A percentile compares a stretch with the other conserved stretches of the same genome.
Evolutionary conservation across 768 basidiomycete species (phyloP).

Genomic region (Xerocomellus chrysenteron): DNA sequence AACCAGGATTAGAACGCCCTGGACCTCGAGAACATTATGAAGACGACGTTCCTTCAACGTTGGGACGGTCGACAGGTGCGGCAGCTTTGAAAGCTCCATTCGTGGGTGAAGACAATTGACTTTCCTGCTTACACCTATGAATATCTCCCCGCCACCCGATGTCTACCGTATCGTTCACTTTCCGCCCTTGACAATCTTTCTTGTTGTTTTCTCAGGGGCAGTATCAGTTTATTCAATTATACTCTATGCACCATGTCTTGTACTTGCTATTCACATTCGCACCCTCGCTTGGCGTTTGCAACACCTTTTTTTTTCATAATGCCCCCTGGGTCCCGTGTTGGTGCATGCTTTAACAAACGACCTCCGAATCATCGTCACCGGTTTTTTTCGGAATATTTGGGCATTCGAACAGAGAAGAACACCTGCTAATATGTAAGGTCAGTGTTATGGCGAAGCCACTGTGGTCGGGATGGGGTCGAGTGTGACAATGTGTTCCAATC

Average conservation of each 20-base stretch:
- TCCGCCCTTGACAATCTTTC: neutral
- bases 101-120: conserved; percentile 4
- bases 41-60: conserved; percentile 23
- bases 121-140: neutral
- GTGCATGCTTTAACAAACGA: neutral
- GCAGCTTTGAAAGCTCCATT: conserved; percentile 13
- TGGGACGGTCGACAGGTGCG: conserved; percentile 28
- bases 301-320: neutral
- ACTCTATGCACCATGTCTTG: conserved; percentile 8
- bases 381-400: too few species aligned
- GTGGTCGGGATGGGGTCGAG: too few species aligned
- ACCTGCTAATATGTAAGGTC: too few species aligned
- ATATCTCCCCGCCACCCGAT: neutral
- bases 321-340: neutral
- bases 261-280: conserved; percentile 1
- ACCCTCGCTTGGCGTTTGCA: neutral
- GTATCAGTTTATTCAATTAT: conserved; percentile 7
- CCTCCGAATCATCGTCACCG: too few species aligned
- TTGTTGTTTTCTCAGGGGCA: conserved; percentile 1
- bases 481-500: too few species aligned
- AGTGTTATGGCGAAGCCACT: too few species aligned
- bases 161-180: neutral
- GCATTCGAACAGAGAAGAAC: too few species aligned
- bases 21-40: conserved; percentile 9
- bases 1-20: conserved; percentile 1